Conservation (phyloP, 257 asterid genomes). For the Fraxinus americana region DNA sequence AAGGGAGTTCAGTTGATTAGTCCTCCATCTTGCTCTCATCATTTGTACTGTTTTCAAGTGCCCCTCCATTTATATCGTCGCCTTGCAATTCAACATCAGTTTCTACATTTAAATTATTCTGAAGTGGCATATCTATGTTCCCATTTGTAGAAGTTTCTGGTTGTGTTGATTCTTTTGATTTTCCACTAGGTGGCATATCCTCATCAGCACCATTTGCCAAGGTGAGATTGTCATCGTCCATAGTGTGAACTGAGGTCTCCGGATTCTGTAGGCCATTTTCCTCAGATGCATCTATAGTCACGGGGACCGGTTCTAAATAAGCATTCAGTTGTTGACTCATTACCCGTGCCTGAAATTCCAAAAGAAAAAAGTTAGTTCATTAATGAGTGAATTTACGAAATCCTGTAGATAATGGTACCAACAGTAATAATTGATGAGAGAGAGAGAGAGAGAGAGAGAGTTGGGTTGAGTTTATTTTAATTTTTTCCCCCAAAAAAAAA, state of each 20-base stretch:
- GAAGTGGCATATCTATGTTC: constrained; percentile 18
- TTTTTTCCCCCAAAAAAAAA: neutral
- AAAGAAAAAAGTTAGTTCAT: constrained; percentile 3
- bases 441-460: neutral
- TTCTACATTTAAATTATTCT: constrained; percentile 14
- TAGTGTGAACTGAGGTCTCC: constrained; percentile 25
- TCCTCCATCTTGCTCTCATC: constrained; percentile 24
- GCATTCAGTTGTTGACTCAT: constrained; percentile 46
- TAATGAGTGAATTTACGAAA: constrained; percentile 10
- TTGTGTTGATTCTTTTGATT: constrained; percentile 28
- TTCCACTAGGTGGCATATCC: constrained; percentile 34
- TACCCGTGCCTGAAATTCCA: constrained; percentile 49
- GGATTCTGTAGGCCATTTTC: constrained; percentile 37
- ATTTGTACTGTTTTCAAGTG: neutral
- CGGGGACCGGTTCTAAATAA: constrained; percentile 36
- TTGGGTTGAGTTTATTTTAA: neutral
- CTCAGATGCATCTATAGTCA: constrained; percentile 34
- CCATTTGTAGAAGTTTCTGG: constrained; percentile 31
- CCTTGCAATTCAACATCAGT: neutral
- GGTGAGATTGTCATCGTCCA: constrained; percentile 40
- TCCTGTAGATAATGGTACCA: neutral
- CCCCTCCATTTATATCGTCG: neutral
- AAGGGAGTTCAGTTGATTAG: neutral
- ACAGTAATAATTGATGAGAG: neutral
- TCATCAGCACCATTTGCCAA: constrained; percentile 34